Evolutionary conservation across 768 basidiomycete genomes (phyloP), one percentile per base, ranked within the genome.

Genomic region (Boletales sp.): DNA sequence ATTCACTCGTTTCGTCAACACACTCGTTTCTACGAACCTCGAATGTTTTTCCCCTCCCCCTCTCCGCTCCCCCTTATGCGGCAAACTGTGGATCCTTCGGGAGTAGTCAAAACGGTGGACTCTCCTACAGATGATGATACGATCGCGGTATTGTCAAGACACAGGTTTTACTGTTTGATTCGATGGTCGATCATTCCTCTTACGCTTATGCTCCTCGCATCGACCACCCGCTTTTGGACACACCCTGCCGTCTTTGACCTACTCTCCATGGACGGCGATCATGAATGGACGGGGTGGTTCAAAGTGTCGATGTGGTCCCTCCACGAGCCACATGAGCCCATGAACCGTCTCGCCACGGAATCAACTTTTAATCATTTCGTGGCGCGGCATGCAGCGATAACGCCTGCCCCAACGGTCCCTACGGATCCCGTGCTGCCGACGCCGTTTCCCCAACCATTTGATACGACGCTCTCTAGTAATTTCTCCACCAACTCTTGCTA

Each of bases 361-460:
- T 38, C 52, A 31, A 41, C 40, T 31, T 30, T 38, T 5, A 42
- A 10, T 40, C 46, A 8, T 39, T 42, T 51, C 17, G 52, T 37
- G 21, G 34, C 37, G 21, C 47, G 47, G 24, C 32, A 41, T 27
- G 43, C 58, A 11, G 45, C 65, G 5, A 5, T 24, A 5, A 56
- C 66, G 6, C 30, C 61, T 8, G 40, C 61, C 13, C 47, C 63
- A 30, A 56, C 69, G 8, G 57, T 68, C 53, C 45, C 72, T 57
- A 34, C 48, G 61, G 24, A 58, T 4, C 80, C 85, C 2, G 52
- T 56, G 8, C 74, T 90, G 21, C 87, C 88, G 8, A 81, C 80
- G 6, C 90, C 90, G 0, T 90, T 92, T 64, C 87, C 87, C 4
- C 87, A 88, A 53, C 76, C 87, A 0, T 83, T 83, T 62, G 89